Conservation (phyloP, 1,284 basidiomycete species). For the Irpex sp. region DNA sequence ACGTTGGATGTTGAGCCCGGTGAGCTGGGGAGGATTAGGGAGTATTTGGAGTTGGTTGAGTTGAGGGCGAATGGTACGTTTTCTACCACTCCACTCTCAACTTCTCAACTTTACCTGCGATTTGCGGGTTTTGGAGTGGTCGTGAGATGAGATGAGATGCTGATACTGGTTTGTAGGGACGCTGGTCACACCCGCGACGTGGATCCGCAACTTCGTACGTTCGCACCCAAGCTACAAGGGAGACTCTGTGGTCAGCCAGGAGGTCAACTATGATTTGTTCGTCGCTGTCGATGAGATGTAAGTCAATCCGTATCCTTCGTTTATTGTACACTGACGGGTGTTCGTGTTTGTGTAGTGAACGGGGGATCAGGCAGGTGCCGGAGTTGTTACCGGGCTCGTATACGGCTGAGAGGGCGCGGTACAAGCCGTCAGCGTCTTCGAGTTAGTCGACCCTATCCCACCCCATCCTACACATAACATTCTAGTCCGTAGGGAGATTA, state of each 20-base stretch:
- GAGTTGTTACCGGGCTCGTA: slow-evolving; percentile 11
- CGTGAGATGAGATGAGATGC: background rate
- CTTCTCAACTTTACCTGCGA: too few relatives aligned
- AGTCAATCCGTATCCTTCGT: slow-evolving; percentile 26
- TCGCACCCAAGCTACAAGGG: slow-evolving; percentile 87
- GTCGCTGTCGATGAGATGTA: slow-evolving; percentile 91
- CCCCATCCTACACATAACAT: too few relatives aligned
- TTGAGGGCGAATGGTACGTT: slow-evolving; percentile 77
- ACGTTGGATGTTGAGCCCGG: slow-evolving; percentile 77
- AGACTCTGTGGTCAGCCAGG: slow-evolving; percentile 87
- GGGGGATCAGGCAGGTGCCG: slow-evolving; percentile 10
- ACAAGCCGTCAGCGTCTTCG: background rate
- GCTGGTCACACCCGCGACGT: slow-evolving; percentile 87
- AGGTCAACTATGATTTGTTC: slow-evolving; percentile 95
- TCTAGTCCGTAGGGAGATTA: too few relatives aligned
- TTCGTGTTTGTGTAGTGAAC: slow-evolving; percentile 7
- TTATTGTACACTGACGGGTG: too few relatives aligned
- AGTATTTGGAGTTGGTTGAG: slow-evolving; percentile 80
- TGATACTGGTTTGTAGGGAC: slow-evolving; percentile 47
- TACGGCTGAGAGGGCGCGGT: background rate
- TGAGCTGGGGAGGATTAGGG: slow-evolving; percentile 65
- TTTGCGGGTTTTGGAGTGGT: background rate
- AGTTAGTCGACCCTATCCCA: background rate
- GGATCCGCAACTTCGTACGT: slow-evolving; percentile 91
- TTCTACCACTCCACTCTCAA: too few relatives aligned